These are phyloP conservation scores for Colletotrichum orchidophilum DNA, from an alignment of 2,329 filamentous ascomycete genomes.

Conservation along the genomic window DNA sequence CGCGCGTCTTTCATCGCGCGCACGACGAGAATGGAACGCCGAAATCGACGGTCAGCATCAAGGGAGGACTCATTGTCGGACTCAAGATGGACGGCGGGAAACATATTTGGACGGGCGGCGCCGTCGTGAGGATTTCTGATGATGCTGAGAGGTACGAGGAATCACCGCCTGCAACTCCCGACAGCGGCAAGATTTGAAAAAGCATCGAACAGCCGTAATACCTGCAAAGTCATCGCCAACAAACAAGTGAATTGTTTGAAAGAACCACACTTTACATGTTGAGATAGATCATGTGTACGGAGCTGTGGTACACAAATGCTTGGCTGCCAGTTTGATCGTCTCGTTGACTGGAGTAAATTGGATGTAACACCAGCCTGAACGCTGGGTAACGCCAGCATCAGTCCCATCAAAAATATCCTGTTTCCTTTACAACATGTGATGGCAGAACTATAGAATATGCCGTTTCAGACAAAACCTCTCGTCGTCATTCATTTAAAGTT, in stretches of 20 bases:
- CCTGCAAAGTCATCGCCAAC: background rate
- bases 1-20: slow-evolving; percentile 57
- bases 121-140: slow-evolving; percentile 54
- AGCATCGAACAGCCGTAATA: background rate
- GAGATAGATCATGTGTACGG: background rate
- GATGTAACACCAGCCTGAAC: background rate
- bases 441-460: background rate
- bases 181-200: background rate
- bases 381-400: too few species aligned
- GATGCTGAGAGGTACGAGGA: slow-evolving; percentile 35
- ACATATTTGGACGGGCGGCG: slow-evolving; percentile 57
- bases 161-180: slow-evolving; percentile 16
- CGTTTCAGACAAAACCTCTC: background rate
- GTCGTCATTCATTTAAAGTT: background rate
- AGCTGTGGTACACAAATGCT: background rate
- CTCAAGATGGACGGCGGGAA: slow-evolving; percentile 49
- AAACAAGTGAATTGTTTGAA: background rate
- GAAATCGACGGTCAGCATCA: slow-evolving; percentile 51
- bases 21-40: slow-evolving; percentile 48
- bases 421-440: too few species aligned
- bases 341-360: background rate
- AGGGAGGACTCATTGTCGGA: slow-evolving; percentile 55
- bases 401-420: too few species aligned
- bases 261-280: background rate
- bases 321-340: background rate